Evolutionary conservation across 2,329 filamentous ascomycete genomes (phyloP).

Genomic region (Daldinia sp.): DNA sequence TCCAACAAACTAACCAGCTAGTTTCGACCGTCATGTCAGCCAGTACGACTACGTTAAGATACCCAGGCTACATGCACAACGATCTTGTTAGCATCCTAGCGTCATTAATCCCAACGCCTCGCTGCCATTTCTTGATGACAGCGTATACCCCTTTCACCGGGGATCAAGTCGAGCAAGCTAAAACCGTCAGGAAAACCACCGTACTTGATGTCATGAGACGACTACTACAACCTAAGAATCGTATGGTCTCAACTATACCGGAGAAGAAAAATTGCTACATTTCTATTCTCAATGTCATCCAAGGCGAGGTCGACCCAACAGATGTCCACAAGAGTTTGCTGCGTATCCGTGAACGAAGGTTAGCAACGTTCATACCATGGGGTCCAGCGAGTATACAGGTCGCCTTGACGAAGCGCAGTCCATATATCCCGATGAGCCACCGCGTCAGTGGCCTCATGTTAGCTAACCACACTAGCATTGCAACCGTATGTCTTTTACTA

Average conservation of each 20-base stretch:
- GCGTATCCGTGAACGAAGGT: constrained; percentile 90
- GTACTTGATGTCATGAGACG: constrained; percentile 98
- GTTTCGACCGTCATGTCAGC: constrained; percentile 99
- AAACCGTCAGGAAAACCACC: constrained; percentile 97
- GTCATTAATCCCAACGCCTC: constrained; percentile 93
- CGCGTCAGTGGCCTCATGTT: constrained; percentile 97
- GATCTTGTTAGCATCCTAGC: constrained; percentile 97
- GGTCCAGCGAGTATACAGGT: constrained; percentile 98
- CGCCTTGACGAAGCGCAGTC: constrained; percentile 94
- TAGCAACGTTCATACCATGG: constrained; percentile 98
- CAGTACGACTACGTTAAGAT: constrained; percentile 94
- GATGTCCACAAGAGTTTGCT: constrained; percentile 98
- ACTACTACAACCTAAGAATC: constrained; percentile 95
- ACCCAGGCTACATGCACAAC: constrained; percentile 99
- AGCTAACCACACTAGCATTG: constrained; percentile 97
- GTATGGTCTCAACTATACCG: constrained; percentile 97
- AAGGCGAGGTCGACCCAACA: constrained; percentile 97
- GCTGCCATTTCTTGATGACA: constrained; percentile 98
- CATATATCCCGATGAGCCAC: constrained; percentile 93
- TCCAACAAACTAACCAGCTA: constrained; percentile 97
- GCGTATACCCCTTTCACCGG: constrained; percentile 98
- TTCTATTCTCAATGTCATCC: constrained; percentile 98
- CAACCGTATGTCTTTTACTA: constrained; percentile 70
- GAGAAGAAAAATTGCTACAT: constrained; percentile 99
- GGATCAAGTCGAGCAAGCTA: constrained; percentile 95